Percentiles rank a stretch among this genome's conserved stretches.
Evolutionary conservation across 179 eudicot species (phyloP).

Genomic region (Vitellaria paradoxa): DNA sequence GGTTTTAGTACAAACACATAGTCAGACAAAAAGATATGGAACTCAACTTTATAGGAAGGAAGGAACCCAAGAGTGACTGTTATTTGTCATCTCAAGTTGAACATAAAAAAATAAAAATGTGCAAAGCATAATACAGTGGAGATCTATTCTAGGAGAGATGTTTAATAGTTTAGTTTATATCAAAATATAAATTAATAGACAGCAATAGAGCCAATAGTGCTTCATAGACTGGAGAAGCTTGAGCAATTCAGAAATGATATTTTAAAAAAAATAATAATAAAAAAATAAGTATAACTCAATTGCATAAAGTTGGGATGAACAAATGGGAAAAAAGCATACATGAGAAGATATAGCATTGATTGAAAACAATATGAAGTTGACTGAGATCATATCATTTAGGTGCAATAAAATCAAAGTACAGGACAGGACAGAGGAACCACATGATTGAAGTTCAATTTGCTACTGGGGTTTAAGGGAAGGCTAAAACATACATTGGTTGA

Average conservation of each 20-base stretch:
- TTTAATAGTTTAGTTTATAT: background rate
- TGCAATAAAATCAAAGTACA: background rate
- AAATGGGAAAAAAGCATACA: background rate
- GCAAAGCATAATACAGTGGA: background rate
- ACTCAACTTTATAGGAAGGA: background rate
- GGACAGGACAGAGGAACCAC: no score
- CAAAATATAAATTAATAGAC: background rate
- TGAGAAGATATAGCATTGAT: background rate
- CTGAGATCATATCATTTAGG: background rate
- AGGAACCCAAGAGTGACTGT: background rate
- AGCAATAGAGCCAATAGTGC: background rate
- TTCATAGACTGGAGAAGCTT: background rate
- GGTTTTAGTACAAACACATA: background rate
- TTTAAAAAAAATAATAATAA: no score
- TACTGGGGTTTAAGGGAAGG: no score
- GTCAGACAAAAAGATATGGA: slow-evolving; percentile 1
- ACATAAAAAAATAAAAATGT: background rate
- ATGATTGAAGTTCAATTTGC: no score
- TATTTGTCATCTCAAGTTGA: background rate
- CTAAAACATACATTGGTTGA: no score
- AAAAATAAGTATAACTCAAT: background rate
- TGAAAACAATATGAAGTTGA: background rate
- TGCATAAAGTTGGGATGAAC: background rate
- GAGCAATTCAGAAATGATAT: background rate
- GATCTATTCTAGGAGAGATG: background rate